These are phyloP conservation scores for Nicotiana rustica DNA, from an alignment of 305 asterid genomes.

Conservation along the genomic window DNA sequence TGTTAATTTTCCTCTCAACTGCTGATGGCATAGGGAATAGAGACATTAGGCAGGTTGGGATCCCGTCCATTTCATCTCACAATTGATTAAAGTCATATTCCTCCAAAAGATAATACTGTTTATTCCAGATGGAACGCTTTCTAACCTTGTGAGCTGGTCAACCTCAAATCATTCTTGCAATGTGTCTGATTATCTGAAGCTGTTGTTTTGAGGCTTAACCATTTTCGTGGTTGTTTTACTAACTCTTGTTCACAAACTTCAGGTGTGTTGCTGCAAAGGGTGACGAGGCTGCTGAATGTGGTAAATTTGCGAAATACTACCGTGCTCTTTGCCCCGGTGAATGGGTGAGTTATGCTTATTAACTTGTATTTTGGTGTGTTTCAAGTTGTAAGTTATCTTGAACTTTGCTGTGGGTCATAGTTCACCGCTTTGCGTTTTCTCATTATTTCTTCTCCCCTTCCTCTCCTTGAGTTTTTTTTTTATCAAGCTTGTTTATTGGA, in stretches of 20 bases:
- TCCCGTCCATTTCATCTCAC: too few species aligned
- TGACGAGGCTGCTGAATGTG: slow-evolving; percentile 70
- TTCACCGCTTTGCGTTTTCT: background rate
- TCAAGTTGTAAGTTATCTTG: background rate
- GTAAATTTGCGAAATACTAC: slow-evolving; percentile 72
- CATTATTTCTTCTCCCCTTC: background rate
- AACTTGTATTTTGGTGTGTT: background rate
- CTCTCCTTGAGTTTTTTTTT: background rate
- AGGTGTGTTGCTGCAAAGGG: slow-evolving; percentile 87
- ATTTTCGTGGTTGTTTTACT: slow-evolving; percentile 15
- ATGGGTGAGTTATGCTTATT: slow-evolving; percentile 69
- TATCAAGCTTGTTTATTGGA: background rate
- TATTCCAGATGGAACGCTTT: too few species aligned
- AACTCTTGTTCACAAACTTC: slow-evolving; percentile 17
- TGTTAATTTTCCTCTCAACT: too few species aligned
- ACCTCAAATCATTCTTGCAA: background rate
- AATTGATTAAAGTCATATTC: too few species aligned
- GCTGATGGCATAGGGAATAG: too few species aligned
- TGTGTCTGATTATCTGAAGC: background rate
- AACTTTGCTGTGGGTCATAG: background rate
- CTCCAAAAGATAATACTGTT: too few species aligned
- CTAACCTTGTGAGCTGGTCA: background rate
- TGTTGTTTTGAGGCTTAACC: background rate
- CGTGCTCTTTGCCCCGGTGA: slow-evolving; percentile 95
- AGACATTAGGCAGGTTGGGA: too few species aligned